Conservation (phyloP, 805 yeast genomes). For the Yamadazyma takamatsuzukensis region DNA sequence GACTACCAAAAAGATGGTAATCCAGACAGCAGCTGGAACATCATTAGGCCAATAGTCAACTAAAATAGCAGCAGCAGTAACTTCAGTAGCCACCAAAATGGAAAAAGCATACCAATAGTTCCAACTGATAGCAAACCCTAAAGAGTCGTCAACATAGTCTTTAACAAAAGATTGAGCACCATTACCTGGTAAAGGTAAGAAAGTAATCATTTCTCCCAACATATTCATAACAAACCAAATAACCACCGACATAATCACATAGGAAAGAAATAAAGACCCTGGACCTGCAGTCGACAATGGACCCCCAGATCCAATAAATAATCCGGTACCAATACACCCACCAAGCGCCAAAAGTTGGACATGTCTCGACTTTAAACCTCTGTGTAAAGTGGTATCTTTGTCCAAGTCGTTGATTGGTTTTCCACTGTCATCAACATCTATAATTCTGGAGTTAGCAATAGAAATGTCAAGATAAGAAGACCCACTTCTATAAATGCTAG, state of each 20-base stretch:
- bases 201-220: constrained; percentile 32
- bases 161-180: constrained; percentile 30
- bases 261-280: constrained; percentile 50
- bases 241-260: constrained; percentile 19
- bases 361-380: constrained; percentile 45
- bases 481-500: constrained; percentile 22
- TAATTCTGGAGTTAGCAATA: constrained; percentile 22
- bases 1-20: constrained; percentile 40
- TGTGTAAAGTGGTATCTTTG: constrained; percentile 25
- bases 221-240: constrained; percentile 29
- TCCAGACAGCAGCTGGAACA: constrained; percentile 37
- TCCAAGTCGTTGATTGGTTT: constrained; percentile 17
- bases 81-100: constrained; percentile 32
- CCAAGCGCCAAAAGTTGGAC: constrained; percentile 77
- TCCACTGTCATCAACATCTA: constrained; percentile 24
- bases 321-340: constrained; percentile 54
- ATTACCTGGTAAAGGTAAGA: constrained; percentile 32
- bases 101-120: constrained; percentile 33
- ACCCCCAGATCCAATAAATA: constrained; percentile 62
- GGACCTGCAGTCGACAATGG: constrained; percentile 62
- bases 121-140: constrained; percentile 33
- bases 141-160: constrained; percentile 24
- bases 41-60: constrained; percentile 29
- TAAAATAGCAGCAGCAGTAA: constrained; percentile 33
- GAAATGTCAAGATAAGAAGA: constrained; percentile 23